These are phyloP conservation scores for Monosiga brevicollis DNA, from an alignment of 78 protist genomes.

Conservation along the genomic window DNA sequence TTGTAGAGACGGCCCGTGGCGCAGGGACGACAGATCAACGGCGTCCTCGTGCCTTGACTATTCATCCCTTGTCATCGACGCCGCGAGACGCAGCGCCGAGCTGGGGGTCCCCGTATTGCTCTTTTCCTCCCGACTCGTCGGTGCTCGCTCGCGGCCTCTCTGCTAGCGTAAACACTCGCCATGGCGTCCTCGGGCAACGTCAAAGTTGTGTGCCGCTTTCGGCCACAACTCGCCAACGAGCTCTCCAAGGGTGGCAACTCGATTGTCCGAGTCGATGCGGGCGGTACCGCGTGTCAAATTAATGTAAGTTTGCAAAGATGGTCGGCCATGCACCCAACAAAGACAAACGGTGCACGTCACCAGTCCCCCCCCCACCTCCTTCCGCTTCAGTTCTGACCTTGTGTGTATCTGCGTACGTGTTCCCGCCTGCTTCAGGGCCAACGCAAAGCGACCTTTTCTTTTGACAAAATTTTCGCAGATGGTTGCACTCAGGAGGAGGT, in stretches of 20 bases:
- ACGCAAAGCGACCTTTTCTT: neutral
- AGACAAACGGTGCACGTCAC: neutral
- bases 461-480: neutral
- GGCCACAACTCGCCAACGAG: neutral
- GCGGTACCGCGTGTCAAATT: neutral
- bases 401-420: neutral
- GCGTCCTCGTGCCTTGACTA: no score
- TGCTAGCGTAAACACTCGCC: no score
- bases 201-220: slow-evolving; percentile 1
- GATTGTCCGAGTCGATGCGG: neutral
- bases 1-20: no score
- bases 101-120: no score
- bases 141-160: no score
- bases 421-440: neutral
- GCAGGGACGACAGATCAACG: no score
- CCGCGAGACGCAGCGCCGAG: no score
- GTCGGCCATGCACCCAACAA: neutral
- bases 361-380: neutral
- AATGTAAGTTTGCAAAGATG: neutral
- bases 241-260: neutral
- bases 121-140: no score
- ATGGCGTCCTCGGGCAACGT: no score
- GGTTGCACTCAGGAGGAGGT: neutral
- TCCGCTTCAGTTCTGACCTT: neutral
- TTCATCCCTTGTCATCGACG: no score